Conservation (phyloP, 495 filamentous ascomycete genomes). For the Sabuloglossum arenarium region DNA sequence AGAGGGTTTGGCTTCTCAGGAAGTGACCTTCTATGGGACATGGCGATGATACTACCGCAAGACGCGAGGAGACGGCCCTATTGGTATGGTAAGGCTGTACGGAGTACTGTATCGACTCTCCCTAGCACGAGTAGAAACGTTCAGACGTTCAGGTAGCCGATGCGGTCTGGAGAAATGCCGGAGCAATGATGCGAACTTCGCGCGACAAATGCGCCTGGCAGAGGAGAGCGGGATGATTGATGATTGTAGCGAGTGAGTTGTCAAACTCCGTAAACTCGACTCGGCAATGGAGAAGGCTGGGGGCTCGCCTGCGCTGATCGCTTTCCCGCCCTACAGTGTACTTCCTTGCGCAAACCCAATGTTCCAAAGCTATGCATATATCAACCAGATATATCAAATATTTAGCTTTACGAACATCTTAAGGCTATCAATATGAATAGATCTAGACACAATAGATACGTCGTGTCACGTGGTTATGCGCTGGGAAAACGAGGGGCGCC, state of each 20-base stretch:
- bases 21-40: slow-evolving; percentile 38
- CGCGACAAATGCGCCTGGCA: neutral
- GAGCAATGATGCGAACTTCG: neutral
- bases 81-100: neutral
- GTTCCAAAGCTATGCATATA: neutral
- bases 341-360: too few species aligned
- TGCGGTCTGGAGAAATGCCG: neutral
- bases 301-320: too few species aligned
- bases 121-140: neutral
- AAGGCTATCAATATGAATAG: neutral
- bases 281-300: slow-evolving; percentile 1
- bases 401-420: neutral
- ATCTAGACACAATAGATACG: neutral
- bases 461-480: neutral
- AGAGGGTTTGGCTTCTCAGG: slow-evolving; percentile 58
- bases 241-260: slow-evolving; percentile 3
- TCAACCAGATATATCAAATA: neutral
- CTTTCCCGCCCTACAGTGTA: too few species aligned
- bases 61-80: neutral
- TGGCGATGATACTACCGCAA: slow-evolving; percentile 15
- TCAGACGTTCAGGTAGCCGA: neutral
- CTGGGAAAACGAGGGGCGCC: neutral
- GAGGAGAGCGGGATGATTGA: neutral
- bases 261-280: neutral
- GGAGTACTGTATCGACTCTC: neutral